Conservation (phyloP, 768 basidiomycete genomes). For the Sporobolomyces pararoseus region DNA sequence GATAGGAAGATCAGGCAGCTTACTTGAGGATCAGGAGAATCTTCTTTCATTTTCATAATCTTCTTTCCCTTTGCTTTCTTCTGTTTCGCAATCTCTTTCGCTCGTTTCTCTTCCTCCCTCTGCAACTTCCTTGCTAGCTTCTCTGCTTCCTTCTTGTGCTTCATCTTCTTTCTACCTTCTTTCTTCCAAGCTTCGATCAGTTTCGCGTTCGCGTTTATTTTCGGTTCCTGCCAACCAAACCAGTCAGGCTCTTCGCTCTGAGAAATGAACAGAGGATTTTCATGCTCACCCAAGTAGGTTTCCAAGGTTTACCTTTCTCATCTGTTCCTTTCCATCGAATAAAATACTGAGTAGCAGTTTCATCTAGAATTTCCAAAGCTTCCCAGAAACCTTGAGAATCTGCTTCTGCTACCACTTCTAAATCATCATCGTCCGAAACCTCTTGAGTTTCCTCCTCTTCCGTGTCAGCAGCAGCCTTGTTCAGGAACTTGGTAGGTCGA, state of each 20-base stretch:
- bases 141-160: background rate
- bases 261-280: background rate
- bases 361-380: slow-evolving; percentile 29
- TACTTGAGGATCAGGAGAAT: background rate
- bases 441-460: background rate
- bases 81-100: slow-evolving; percentile 1
- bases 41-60: background rate
- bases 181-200: slow-evolving; percentile 12
- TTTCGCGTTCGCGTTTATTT: slow-evolving; percentile 16
- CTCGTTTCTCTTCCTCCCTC: too few species aligned
- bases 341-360: background rate
- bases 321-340: slow-evolving; percentile 25
- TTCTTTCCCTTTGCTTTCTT: background rate
- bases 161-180: background rate
- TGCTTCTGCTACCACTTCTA: background rate
- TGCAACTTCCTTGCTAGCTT: too few species aligned
- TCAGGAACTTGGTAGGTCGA: too few species aligned
- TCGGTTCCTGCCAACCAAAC: slow-evolving; percentile 25
- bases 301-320: slow-evolving; percentile 17
- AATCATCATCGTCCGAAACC: background rate
- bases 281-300: slow-evolving; percentile 24
- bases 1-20: background rate
- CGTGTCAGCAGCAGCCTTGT: too few species aligned
- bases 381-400: slow-evolving; percentile 34
- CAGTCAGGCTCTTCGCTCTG: too few species aligned